Evolutionary conservation across 2,329 filamentous ascomycete species (phyloP).

Genomic region (Ophiostoma piceae): DNA sequence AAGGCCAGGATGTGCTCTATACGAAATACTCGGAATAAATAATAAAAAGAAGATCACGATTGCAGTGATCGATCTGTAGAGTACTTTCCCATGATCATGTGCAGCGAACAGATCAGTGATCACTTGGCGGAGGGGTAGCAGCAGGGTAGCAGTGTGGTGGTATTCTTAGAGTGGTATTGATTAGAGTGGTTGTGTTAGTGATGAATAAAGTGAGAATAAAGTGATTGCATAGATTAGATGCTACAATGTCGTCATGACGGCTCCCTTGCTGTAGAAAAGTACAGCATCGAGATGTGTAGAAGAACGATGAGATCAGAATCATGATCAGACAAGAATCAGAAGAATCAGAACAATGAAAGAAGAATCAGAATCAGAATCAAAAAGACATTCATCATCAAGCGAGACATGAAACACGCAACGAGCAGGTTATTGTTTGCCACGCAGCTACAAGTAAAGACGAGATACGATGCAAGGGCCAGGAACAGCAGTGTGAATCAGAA

Average conservation of each 20-base stretch:
- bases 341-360: not conserved
- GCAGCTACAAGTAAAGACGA: no score
- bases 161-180: not conserved
- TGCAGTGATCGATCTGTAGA: not conserved
- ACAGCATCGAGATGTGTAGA: not conserved
- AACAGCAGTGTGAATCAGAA: no score
- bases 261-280: not conserved
- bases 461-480: conserved; percentile 2
- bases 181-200: not conserved
- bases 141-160: not conserved
- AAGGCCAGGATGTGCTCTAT: not conserved
- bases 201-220: no score
- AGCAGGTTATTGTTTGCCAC: not conserved
- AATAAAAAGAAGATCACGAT: not conserved
- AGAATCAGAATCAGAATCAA: no score
- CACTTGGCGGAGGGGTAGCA: not conserved
- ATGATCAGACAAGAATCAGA: not conserved
- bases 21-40: not conserved
- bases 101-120: not conserved
- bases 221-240: no score
- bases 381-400: not conserved
- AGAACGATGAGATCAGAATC: not conserved
- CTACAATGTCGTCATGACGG: not conserved
- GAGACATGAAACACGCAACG: not conserved
- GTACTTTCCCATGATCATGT: not conserved